Evolutionary conservation across 768 basidiomycete genomes (phyloP).

Genomic region (Piloderma croceum): DNA sequence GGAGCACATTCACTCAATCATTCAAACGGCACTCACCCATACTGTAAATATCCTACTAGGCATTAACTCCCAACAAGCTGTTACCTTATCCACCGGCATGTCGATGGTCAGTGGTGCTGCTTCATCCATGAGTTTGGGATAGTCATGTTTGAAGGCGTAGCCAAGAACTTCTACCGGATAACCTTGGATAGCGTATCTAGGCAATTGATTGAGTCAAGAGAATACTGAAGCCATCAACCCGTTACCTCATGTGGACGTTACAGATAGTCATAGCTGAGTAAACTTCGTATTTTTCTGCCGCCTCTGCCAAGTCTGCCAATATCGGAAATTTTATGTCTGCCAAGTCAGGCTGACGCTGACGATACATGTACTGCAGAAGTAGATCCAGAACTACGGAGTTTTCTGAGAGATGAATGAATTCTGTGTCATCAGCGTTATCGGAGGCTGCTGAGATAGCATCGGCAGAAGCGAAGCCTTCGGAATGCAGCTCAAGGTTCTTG

Average conservation of each 20-base stretch:
- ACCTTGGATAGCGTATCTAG: background rate
- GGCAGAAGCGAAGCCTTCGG: background rate
- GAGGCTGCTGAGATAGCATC: background rate
- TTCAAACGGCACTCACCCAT: too few species aligned
- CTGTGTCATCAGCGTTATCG: too few species aligned
- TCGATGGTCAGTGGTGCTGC: background rate
- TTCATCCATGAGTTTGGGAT: background rate
- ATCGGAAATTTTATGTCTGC: background rate
- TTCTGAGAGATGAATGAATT: background rate
- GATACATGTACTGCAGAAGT: slow-evolving; percentile 1
- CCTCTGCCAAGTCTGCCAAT: background rate
- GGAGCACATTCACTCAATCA: too few species aligned
- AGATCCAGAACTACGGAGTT: background rate
- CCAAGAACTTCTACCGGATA: background rate
- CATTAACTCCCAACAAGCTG: too few species aligned
- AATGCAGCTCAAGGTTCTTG: background rate
- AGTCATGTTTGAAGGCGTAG: background rate
- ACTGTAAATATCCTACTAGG: too few species aligned
- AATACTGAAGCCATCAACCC: background rate
- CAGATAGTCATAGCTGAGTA: background rate
- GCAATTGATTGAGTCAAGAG: background rate
- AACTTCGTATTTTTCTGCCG: slow-evolving; percentile 1
- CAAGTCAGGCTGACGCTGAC: background rate
- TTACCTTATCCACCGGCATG: too few species aligned
- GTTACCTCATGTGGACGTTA: background rate